Evolutionary conservation across 345 rosid genomes (phyloP), one percentile per base, ranked within the genome.

Genomic region (Excoecaria agallocha): DNA sequence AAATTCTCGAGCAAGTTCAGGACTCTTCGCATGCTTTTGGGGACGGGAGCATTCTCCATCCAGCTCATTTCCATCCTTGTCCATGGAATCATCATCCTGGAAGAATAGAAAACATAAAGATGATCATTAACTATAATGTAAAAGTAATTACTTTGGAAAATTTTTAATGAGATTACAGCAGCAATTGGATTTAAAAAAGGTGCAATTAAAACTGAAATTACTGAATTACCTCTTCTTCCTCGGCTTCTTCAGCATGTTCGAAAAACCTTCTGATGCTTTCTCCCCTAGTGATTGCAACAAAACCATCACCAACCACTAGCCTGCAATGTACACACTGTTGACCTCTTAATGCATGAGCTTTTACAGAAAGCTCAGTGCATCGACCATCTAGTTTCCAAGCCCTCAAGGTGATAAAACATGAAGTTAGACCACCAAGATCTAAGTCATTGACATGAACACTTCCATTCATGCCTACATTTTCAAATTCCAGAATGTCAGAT

Each of bases 1-100:
- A 87, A 95, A 95, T 83, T 95, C 99, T 83, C 99, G 92, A 82
- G 99, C 99, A 85, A 93, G 99, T 84, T 95, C 99, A 72, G 98
- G 98, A 90, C 98, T 95, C 89, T 95, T 95, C 60, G 97, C 99
- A 79, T 95, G 99, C 85, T 95, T 91, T 80, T 95, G 99, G 49
- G 99, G 97, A 82, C 96, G 98, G 74, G 88, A 89, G 85, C 98
- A 92, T 77, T 95, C 98, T 70, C 91, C 98, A 87, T 95, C 99
- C 61, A 95, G 86, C 76, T 93, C 99, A 87, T 90, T 93, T 72
- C 97, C 97, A 38, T 95, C 99, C 88, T 84, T 89, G 83, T 95
- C 99, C 85, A 91, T 72, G 85, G 95, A 87, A 78, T 88, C 92
- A 86, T 95, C 99, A 85, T 91, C 98, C 99, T 94, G 81, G 74